phyloP scores from a whole-genome alignment of 352 stramenopile species.

The Phytophthora sp. region DNA sequence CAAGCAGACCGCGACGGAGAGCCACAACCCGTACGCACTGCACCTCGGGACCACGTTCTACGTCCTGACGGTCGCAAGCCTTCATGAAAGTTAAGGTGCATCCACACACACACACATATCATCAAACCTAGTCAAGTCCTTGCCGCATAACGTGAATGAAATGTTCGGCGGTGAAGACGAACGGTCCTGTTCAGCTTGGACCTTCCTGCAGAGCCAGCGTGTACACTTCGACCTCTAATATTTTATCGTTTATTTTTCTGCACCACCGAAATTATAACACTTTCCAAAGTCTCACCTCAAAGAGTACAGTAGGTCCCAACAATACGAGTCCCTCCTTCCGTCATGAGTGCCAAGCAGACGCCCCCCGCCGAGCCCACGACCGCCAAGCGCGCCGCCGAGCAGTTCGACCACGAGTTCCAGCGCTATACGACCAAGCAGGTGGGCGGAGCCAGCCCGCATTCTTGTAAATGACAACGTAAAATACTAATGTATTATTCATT shows the following conservation, averaged over 20 bases:
- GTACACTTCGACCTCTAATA: constrained; percentile 22
- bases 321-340: constrained; percentile 17
- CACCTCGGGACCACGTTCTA: constrained; percentile 86
- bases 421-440: constrained; percentile 88
- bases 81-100: constrained; percentile 74
- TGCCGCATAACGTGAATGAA: constrained; percentile 45
- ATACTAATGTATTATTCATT: constrained; percentile 7
- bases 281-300: constrained; percentile 21
- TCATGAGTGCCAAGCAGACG: constrained; percentile 32
- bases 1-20: constrained; percentile 80
- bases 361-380: constrained; percentile 29
- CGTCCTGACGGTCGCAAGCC: constrained; percentile 83
- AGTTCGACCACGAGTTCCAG: constrained; percentile 89
- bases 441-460: not conserved
- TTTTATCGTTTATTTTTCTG: constrained; percentile 33
- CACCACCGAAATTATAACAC: constrained; percentile 22
- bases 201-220: constrained; percentile 36
- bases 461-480: not conserved
- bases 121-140: constrained; percentile 1
- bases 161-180: constrained; percentile 34
- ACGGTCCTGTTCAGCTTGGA: constrained; percentile 18
- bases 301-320: not conserved
- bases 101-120: constrained; percentile 4
- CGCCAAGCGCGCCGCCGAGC: constrained; percentile 57
- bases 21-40: constrained; percentile 83